Conservation (phyloP, 1,139 yeast genomes). For the Yamadazyma membranifaciens region DNA sequence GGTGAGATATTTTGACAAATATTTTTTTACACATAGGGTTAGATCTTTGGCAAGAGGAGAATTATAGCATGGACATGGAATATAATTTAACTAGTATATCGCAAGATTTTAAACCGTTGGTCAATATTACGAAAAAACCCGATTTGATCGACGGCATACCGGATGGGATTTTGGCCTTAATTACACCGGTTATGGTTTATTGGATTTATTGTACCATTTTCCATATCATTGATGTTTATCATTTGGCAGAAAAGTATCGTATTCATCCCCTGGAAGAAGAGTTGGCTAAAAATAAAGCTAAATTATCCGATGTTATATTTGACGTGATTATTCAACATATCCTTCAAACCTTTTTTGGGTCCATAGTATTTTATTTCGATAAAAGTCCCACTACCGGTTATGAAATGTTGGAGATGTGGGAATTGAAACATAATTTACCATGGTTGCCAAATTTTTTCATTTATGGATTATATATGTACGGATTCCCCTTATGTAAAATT, state of each 20-base stretch:
- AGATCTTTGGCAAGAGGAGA: too few species aligned
- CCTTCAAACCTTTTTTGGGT: conserved; percentile 75
- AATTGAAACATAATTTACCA: conserved; percentile 34
- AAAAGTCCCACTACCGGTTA: conserved; percentile 67
- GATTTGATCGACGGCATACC: conserved; percentile 56
- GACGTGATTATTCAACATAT: conserved; percentile 85
- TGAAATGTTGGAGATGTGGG: conserved; percentile 72
- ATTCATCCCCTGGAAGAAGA: conserved; percentile 93
- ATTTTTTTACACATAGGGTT: not conserved
- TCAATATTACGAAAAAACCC: conserved; percentile 24
- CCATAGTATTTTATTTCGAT: conserved; percentile 53
- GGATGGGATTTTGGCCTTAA: conserved; percentile 72
- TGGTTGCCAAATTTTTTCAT: conserved; percentile 44
- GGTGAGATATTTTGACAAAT: not conserved
- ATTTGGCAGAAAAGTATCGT: conserved; percentile 77
- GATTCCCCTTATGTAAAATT: conserved; percentile 56
- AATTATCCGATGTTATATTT: conserved; percentile 63
- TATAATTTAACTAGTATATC: conserved; percentile 15
- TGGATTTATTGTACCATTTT: conserved; percentile 77
- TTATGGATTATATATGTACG: conserved; percentile 56
- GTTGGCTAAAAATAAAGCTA: conserved; percentile 67
- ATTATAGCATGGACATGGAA: not conserved
- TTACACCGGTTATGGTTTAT: conserved; percentile 76
- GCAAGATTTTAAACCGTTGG: conserved; percentile 14
- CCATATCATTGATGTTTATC: conserved; percentile 69